Base-by-base conservation (phyloP, 2,329 filamentous ascomycete species). In the Trichophyton mentagrophytes region DNA sequence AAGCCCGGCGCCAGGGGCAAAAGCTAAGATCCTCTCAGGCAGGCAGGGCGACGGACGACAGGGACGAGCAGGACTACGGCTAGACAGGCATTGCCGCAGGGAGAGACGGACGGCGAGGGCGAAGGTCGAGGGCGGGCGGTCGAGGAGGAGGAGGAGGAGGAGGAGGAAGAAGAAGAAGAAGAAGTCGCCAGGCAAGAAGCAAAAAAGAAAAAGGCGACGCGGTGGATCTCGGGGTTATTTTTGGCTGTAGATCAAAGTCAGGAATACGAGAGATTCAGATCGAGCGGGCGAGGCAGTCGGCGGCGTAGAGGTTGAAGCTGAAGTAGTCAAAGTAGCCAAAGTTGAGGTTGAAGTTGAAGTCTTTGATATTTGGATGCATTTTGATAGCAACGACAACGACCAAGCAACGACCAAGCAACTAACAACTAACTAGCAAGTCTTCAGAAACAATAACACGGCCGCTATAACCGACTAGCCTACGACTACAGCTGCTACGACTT, bases 211-310 rank as follows among this genome's bases (percentile, higher is more conserved):
- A 56, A 36, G 51, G 25, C 51, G 51, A 56, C 33, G 40, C 11
- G 57, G 27, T 55, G 51, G 51, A 51, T 51, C 46, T 51, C n/a
- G n/a, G 46, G 30, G 25, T 55, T 55, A 55, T 55, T 33, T 55
- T 55, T 55, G 30, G 51, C n/a, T 11, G 46, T 22, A 25, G 20
- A 47, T 25, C 46, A 25, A 22, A 22, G 44, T 47, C 17, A 9
- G 46, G 6, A 44, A 47, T 25, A 47, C 44, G 20, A 47, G 44
- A 22, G 9, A 7, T 30, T 30, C 27, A 53, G 22, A 53, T 33
- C 30, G 13, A 53, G 15, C 25, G 25, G 25, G 25, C 25, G 25
- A 27, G 25, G 25, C 25, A 27, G 25, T 27, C 25, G 25, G 6
- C 25, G 27, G 27, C 27, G 27, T 6, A 30, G 27, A 27, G 9